Evolutionary conservation across 83 land plant genomes (phyloP), one percentile per base, ranked within the genome.

Genomic region (Picea abies): DNA sequence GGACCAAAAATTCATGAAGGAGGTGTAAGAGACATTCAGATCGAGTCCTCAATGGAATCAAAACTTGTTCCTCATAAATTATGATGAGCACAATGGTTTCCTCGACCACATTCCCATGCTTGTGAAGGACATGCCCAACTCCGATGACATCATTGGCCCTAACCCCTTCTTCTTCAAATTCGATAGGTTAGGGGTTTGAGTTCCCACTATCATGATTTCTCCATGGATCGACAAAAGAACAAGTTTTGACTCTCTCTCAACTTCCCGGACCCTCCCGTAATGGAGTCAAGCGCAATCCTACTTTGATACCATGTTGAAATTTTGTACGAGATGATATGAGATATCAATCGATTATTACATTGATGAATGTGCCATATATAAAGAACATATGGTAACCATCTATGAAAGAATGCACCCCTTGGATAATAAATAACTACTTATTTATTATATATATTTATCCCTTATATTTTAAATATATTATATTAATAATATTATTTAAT

Each of bases 81-180:
- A 92, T 60, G 94, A 92, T 56, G 94, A 92, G 80, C 94, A 92
- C 62, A 92, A 90, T 23, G 92, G 94, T 3, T 92, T 88, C 75
- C 90, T 84, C 39, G 94, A 92, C 76, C 94, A 92, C 64, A 92
- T 92, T 47, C 88, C 94, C 32, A 90, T 92, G 2, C 92, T 90
- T 6, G 66, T 81, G 19, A 78, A 35, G 92, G 90, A 29, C 29
- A 0, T 29, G 29, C 0, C 29, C 29, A 29, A 29, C 29, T 0
- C 29, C 29, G 0, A 29, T 82, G 90, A 90, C 12, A 66, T 90
- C 26, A 70, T 81, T 9, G 94, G 92, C 0, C 92, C 85, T 17
- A 88, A 84, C 2, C 85, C 90, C 26, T 84, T 73, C 82, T 80
- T 17, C 79, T 92, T 92, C 86, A 73, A 82, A 4, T 92, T 92